These are phyloP conservation scores for Melaleuca alternifolia DNA, from an alignment of 345 rosid genomes.

Conservation along the genomic window DNA sequence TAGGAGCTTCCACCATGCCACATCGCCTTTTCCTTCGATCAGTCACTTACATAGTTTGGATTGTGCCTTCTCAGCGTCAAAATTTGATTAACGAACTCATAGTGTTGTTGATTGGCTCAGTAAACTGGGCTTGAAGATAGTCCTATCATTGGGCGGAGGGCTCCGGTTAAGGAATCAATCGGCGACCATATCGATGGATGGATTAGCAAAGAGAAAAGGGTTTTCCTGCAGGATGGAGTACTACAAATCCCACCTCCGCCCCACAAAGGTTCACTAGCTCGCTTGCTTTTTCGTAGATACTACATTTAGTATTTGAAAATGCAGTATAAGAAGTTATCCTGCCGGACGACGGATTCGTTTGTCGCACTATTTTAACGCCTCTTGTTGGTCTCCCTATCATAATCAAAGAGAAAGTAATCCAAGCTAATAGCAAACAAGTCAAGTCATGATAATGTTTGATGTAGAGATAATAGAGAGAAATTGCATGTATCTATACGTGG, in stretches of 20 bases:
- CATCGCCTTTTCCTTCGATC: neutral
- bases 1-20: neutral
- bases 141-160: neutral
- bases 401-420: neutral
- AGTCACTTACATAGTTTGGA: neutral
- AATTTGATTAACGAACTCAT: neutral
- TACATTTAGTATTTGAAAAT: neutral
- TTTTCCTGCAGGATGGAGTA: neutral
- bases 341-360: no score
- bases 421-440: neutral
- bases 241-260: neutral
- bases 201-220: neutral
- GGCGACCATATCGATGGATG: neutral
- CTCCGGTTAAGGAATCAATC: neutral
- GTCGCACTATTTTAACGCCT: neutral
- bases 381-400: neutral
- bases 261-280: neutral
- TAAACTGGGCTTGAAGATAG: neutral
- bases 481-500: neutral
- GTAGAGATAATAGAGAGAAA: neutral
- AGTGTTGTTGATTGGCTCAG: neutral
- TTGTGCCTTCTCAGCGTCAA: neutral
- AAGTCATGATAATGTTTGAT: neutral
- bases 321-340: no score
- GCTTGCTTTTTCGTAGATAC: neutral